Evolutionary conservation across 805 yeast genomes (phyloP).

Genomic region (Wickerhamiella siamensis): DNA sequence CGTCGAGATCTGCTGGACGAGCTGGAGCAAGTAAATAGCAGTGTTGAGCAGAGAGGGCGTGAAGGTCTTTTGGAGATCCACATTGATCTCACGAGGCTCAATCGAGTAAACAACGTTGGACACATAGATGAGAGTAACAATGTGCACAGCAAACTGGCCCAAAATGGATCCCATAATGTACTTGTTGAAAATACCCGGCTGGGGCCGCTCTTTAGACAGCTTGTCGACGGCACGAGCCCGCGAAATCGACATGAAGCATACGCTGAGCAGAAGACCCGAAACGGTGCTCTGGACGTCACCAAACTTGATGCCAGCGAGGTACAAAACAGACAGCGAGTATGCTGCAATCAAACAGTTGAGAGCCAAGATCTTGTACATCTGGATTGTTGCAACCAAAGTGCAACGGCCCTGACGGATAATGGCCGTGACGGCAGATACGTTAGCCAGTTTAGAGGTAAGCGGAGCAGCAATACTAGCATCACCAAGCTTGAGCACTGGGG

Average conservation of each 20-base stretch:
- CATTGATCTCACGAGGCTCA: slow-evolving; percentile 85
- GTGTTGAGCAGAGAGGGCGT: slow-evolving; percentile 85
- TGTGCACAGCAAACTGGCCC: slow-evolving; percentile 92
- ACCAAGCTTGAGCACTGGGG: slow-evolving; percentile 86
- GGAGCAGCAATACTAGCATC: slow-evolving; percentile 99
- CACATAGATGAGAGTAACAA: slow-evolving; percentile 65
- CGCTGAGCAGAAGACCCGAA: slow-evolving; percentile 82
- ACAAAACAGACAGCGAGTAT: slow-evolving; percentile 83
- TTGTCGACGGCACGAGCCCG: slow-evolving; percentile 84
- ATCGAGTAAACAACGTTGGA: slow-evolving; percentile 68
- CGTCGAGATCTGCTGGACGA: slow-evolving; percentile 94
- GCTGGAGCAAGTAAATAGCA: slow-evolving; percentile 84
- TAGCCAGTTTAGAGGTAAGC: slow-evolving; percentile 84
- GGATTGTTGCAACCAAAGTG: slow-evolving; percentile 92
- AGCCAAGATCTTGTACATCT: slow-evolving; percentile 96
- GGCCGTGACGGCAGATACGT: slow-evolving; percentile 83
- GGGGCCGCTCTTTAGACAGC: slow-evolving; percentile 88
- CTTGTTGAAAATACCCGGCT: slow-evolving; percentile 86
- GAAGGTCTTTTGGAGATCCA: slow-evolving; percentile 81
- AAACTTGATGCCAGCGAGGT: slow-evolving; percentile 92
- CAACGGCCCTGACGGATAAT: slow-evolving; percentile 96
- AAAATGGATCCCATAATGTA: slow-evolving; percentile 96
- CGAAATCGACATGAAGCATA: slow-evolving; percentile 89
- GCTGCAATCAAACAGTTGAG: slow-evolving; percentile 94
- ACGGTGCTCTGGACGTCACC: slow-evolving; percentile 98